Base-by-base conservation (phyloP, 768 basidiomycete species). In the Kwoniella sp. region DNA sequence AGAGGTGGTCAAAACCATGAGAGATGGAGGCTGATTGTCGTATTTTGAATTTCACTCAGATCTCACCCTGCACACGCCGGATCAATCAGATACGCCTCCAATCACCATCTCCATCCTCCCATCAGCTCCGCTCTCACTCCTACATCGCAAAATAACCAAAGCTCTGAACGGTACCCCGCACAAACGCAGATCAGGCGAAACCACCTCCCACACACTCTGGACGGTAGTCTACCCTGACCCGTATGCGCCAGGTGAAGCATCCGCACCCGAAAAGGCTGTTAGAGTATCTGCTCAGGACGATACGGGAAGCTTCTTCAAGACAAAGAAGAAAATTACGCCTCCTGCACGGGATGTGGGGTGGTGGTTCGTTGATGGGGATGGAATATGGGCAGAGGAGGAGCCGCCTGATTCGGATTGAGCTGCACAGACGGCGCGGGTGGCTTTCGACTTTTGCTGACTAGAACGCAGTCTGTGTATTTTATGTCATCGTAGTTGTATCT, bases 331-430 rank as follows among this genome's bases (percentile, higher is more conserved):
- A 55, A 60, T 58, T 56, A 60, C 7, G 37, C 44, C 27, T 52
- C 50, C 15, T 54, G 50, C 61, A 46, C 56, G 59, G 33, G 58
- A 56, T 44, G 65, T 70, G 3, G 63, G 61, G 4, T 63, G 68
- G 65, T 72, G 71, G 67, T 62, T 72, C 40, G 57, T 29, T 8
- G 64, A 64, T 63, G 69, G 66, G 24, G 72, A 73, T 55, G 64
- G 52, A 24, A 44, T 70, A 8, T 63, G 65, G 12, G 69, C 54
- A 4, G 63, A 71, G 25, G 10, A 9, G 17, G 40, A 9, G 8
- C 40, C 40, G 10, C 40, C 40, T 9, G 40, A 44, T 44, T 44
- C 40, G 17, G 40, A 44, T 19, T 44, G 33, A 33, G 33, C n/a
- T n/a, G n/a, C n/a, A n/a, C n/a, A n/a, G n/a, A n/a, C n/a, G n/a